phyloP scores from a whole-genome alignment of 306 rosid genomes.

The Sophora flavescens region DNA sequence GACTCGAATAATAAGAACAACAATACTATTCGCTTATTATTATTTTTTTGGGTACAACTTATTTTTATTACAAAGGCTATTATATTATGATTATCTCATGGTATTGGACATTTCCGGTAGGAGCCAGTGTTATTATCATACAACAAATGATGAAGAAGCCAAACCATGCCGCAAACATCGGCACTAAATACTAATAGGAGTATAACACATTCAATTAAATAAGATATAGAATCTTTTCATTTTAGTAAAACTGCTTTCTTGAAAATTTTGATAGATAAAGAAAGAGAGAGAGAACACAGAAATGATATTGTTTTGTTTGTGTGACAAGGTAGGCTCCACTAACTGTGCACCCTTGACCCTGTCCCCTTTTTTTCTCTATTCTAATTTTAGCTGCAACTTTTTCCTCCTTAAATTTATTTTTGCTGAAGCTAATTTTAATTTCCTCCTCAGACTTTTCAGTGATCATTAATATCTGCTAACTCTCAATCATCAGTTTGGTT shows the following conservation, averaged over 20 bases:
- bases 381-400: slow-evolving; percentile 60
- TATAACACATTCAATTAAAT: neutral
- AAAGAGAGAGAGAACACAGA: slow-evolving; percentile 35
- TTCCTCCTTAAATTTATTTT: slow-evolving; percentile 53
- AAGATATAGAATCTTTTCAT: neutral
- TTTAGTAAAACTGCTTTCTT: neutral
- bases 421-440: slow-evolving; percentile 45
- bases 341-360: slow-evolving; percentile 42
- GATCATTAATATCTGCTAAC: slow-evolving; percentile 42
- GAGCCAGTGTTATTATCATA: neutral
- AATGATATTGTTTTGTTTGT: slow-evolving; percentile 52
- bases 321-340: slow-evolving; percentile 68
- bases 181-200: neutral
- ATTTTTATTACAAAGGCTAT: neutral
- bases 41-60: no score
- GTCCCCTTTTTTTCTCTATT: slow-evolving; percentile 34
- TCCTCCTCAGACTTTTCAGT: slow-evolving; percentile 47
- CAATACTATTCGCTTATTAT: neutral
- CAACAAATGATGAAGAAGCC: neutral
- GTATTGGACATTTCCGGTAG: neutral
- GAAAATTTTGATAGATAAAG: neutral
- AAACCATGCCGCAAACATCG: neutral
- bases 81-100: neutral
- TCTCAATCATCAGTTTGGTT: slow-evolving; percentile 46
- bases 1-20: no score